Evolutionary conservation across 164 flowering plant species (phyloP), one percentile per base, ranked within the genome.

Genomic region (Kingdonia uniflora): DNA sequence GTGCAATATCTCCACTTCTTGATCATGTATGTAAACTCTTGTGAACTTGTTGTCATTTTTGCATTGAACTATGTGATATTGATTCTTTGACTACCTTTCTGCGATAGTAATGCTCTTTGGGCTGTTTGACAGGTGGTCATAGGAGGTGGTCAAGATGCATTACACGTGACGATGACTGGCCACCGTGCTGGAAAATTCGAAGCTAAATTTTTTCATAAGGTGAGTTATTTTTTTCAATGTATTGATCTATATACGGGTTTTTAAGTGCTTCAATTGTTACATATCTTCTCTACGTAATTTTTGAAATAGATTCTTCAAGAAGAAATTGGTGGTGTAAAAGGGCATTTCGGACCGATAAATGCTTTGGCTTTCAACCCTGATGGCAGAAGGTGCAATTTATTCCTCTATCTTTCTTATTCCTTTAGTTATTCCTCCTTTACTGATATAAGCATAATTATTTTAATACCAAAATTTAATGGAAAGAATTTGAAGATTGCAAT

Each of bases 81-180:
- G 40, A 37, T 37, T 41, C 11, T 14, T 41, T 41, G 44, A 4
- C n/a, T 10, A 25, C 29, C 1, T 55, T 33, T 25, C 19, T 33
- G 15, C 8, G 19, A 14, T 29, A 20, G 19, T 46, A 19, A 56
- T 29, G 10, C 23, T 57, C 29, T 47, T 6, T n/a, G n/a, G n/a
- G n/a, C 8, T 40, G 11, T 42, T 38, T 50, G 11, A 49, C 50
- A 92, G 96, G 92, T 88, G 65, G 96, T 88, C 49, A 79, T 88
- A 64, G 99, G 95, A 55, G 99, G 98, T 72, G 98, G 98, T 65
- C 98, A 92, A 63, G 94, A 86, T 67, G 95, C 96, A 64, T 79
- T 84, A 21, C 48, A 71, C 54, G 96, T 92, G 57, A 92, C 96
- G 7, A 88, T 80, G 14, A 88, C 96, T 51, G 96, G 84, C 71